Conservation (phyloP, 2,329 filamentous ascomycete species). For the Cercospora sesami region DNA sequence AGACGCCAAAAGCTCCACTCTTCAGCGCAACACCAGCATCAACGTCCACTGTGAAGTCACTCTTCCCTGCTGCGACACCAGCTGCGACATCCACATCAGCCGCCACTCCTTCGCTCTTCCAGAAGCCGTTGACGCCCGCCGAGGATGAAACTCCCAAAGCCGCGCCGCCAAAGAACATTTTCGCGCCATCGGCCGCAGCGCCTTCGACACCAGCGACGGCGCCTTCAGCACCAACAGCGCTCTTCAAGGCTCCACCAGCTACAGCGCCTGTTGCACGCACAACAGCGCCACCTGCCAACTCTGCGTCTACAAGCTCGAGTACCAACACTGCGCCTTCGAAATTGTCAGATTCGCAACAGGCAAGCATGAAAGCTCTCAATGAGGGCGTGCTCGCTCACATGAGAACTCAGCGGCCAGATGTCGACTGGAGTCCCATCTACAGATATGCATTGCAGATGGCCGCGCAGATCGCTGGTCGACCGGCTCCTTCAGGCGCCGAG, state of each 20-base stretch:
- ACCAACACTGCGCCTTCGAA: background rate
- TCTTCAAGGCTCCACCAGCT: constrained; percentile 20
- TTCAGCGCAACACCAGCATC: constrained; percentile 19
- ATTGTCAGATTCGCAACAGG: constrained; percentile 11
- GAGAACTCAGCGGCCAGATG: constrained; percentile 25
- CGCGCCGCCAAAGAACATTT: constrained; percentile 18
- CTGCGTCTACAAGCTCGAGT: background rate
- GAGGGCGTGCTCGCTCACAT: constrained; percentile 33
- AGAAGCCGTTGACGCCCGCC: constrained; percentile 9
- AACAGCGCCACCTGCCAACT: constrained; percentile 11
- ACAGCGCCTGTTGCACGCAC: constrained; percentile 20
- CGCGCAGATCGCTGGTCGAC: constrained; percentile 27
- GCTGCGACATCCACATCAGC: constrained; percentile 9
- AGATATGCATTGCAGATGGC: constrained; percentile 32
- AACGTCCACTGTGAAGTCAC: constrained; percentile 18
- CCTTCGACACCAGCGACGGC: constrained; percentile 18
- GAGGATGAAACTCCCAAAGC: constrained; percentile 7
- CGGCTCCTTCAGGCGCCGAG: constrained; percentile 15
- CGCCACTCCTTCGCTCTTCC: constrained; percentile 14
- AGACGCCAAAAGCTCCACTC: constrained; percentile 18
- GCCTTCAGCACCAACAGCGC: constrained; percentile 13
- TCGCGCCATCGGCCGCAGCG: constrained; percentile 15
- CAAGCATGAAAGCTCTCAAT: constrained; percentile 33
- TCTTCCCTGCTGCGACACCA: constrained; percentile 11
- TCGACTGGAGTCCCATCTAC: constrained; percentile 35